Conservation (phyloP, 768 basidiomycete species). For the Leccinum arenicola region DNA sequence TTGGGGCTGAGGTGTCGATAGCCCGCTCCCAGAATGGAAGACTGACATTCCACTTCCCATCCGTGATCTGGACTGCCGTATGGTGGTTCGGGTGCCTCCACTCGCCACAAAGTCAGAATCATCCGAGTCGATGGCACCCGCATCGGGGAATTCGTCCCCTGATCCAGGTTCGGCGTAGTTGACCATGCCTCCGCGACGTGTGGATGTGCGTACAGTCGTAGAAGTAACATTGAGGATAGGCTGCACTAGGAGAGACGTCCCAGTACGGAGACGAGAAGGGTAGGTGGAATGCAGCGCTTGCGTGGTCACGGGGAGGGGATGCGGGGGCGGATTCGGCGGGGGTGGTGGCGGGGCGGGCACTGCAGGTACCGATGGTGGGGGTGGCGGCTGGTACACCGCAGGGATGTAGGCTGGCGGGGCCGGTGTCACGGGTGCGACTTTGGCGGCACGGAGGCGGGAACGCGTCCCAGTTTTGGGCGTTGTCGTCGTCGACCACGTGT, state of each 20-base stretch:
- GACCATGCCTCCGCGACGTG: conserved; percentile 64
- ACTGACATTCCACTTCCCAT: conserved; percentile 50
- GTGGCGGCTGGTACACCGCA: conserved; percentile 37
- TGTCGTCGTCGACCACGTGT: conserved; percentile 62
- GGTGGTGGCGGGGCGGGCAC: conserved; percentile 28
- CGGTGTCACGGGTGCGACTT: conserved; percentile 39
- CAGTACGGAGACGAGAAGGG: conserved; percentile 86
- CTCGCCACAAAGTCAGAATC: conserved; percentile 80
- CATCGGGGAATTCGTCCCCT: conserved; percentile 77
- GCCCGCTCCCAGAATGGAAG: conserved; percentile 51
- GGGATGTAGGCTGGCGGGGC: conserved; percentile 34
- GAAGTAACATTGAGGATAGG: conserved; percentile 58
- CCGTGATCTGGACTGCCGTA: conserved; percentile 45
- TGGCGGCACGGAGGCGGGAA: conserved; percentile 34
- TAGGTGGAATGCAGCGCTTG: conserved; percentile 85
- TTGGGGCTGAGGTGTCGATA: conserved; percentile 34
- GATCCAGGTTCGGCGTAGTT: conserved; percentile 89
- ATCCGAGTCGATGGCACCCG: conserved; percentile 78
- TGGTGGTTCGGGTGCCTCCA: conserved; percentile 56
- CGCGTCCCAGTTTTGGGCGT: conserved; percentile 43
- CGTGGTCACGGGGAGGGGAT: conserved; percentile 53
- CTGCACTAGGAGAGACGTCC: conserved; percentile 86
- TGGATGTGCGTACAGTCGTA: conserved; percentile 43
- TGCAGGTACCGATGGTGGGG: conserved; percentile 30
- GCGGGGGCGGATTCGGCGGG: conserved; percentile 49